Evolutionary conservation across 1,284 basidiomycete genomes (phyloP), one percentile per base, ranked within the genome.

Genomic region (Gomphus bonarii): DNA sequence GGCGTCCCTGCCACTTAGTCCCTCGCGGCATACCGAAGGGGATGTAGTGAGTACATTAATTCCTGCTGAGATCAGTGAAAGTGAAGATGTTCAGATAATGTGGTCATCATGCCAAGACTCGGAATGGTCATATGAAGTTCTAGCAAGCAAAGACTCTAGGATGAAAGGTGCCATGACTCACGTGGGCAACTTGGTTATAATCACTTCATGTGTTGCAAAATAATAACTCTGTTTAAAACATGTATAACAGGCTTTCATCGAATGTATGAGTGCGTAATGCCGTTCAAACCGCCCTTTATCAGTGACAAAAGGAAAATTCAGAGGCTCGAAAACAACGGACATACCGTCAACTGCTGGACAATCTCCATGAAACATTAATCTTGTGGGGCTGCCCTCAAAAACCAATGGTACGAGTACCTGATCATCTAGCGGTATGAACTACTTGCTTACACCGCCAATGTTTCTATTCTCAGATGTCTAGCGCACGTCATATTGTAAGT

Each of bases 41-140:
- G 28, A 47, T 16, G 44, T 47, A 22, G 44, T 47, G 28, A 25
- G 44, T 47, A 11, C 18, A 30, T 16, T 30, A 47, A 9, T 16
- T 22, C 16, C 10, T 47, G 11, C 28, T 25, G 5, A 10, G 5
- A 20, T 12, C 20, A 47, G 12, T 47, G 18, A 33, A 50, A 11
- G n/a, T 50, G 35, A 50, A 18, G 18, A 28, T 3, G 9, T 6
- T 31, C 14, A 50, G 49, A 50, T 50, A 20, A 33, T 50, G 49
- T 50, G 49, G 49, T 50, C 49, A 18, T 50, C 49, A 35, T 50
- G 49, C 49, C 49, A 50, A 36, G 49, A 50, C n/a, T 50, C 49
- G 8, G 49, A 50, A 33, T 20, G 28, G 18, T 50, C 49, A n/a
- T 50, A 50, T 22, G 49, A 50, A 22, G 49, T 50, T 36, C 18